Base-by-base conservation (phyloP, 805 yeast species). In the Priceomyces haplophilus region DNA sequence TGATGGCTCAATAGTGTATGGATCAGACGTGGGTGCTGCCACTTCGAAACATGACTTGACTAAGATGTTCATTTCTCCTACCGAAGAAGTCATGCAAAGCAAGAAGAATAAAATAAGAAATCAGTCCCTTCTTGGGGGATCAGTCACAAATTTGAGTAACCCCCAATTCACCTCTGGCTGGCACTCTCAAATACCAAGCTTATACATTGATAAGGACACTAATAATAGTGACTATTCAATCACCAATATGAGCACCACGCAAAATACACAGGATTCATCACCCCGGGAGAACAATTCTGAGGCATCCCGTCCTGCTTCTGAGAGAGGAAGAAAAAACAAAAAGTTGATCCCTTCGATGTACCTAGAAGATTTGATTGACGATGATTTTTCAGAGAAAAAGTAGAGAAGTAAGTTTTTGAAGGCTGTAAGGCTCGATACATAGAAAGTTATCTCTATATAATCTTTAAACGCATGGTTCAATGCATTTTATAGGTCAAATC, bases 51-150 rank as follows among this genome's bases (percentile, higher is more conserved):
- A 65, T 41, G 78, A 72, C 46, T 61, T 67, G 51, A 71, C 76
- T 30, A 67, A 58, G 41, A 72, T 83, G 76, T 87, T 83, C 61
- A 78, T 85, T 41, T 85, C 93, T 2, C 95, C 95, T 25, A 87
- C 95, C 1, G 82, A 82, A 13, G 88, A 85, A 53, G 83, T 82
- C 13, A 76, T 82, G 77, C 69, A 69, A 43, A 75, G 73, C 51
- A 69, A 64, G 51, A 61, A 69, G 34, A 59, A 54, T 24, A 54
- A 56, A 37, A 45, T 55, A 35, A 56, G 53, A 37, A 34, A 32
- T 15, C 29, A 21, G 13, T 18, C 27, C 16, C 29, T 38, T 7
- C 47, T 46, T 39, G 52, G 45, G 20, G 61, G 59, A 5, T 55
- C 64, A 6, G 46, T 48, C 3, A 34, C 53, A 12, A 51, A 48